Conservation (phyloP, 2,329 filamentous ascomycete species). For the Shiraia sp. region DNA sequence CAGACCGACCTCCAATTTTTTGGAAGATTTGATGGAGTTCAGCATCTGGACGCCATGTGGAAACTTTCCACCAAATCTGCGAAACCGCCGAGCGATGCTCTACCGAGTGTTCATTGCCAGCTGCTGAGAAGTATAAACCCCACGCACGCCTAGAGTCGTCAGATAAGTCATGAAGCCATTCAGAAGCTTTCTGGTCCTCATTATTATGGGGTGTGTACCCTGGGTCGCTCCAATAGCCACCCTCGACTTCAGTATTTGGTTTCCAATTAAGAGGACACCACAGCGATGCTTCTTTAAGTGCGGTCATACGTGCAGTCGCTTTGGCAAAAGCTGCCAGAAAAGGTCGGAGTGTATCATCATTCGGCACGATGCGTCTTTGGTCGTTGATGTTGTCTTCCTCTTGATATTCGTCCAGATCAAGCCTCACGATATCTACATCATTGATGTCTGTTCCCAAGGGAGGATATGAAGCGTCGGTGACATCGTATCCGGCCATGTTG, state of each 20-base stretch:
- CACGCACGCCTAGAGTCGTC: constrained; percentile 6
- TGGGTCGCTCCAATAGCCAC: not conserved
- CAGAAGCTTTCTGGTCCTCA: not conserved
- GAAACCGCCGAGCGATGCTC: too few relatives aligned
- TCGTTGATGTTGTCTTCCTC: not conserved
- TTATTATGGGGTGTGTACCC: too few relatives aligned
- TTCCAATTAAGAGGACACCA: constrained; percentile 12
- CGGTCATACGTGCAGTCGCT: constrained; percentile 15
- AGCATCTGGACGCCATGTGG: constrained; percentile 10
- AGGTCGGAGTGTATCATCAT: constrained; percentile 7
- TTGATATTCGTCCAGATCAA: not conserved
- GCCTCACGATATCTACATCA: too few relatives aligned
- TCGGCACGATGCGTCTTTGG: constrained; percentile 13
- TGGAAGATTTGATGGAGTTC: constrained; percentile 10
- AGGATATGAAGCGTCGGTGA: constrained; percentile 11
- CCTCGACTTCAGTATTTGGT: not conserved
- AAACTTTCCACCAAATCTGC: constrained; percentile 10
- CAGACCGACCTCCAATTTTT: constrained; percentile 3
- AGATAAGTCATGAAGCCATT: too few relatives aligned
- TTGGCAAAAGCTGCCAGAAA: constrained; percentile 20
- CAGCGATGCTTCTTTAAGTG: constrained; percentile 10
- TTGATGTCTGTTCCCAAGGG: constrained; percentile 9
- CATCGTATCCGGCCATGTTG: not conserved
- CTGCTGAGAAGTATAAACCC: too few relatives aligned
- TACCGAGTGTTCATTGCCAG: constrained; percentile 3